Base-by-base conservation (phyloP, 2,329 filamentous ascomycete species). In the Penicillium expansum region DNA sequence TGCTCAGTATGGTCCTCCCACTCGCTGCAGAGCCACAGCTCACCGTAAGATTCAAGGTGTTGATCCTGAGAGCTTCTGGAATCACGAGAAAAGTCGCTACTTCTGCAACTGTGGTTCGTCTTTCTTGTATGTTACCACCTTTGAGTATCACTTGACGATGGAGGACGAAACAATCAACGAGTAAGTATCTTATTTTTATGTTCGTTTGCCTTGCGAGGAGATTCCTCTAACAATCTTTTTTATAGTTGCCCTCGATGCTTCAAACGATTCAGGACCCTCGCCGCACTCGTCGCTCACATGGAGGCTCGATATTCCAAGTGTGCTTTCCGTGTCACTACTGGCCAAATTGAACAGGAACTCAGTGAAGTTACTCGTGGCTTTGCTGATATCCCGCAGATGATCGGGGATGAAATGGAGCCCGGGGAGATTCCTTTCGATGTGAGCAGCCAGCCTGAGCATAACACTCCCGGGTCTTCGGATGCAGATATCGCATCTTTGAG, bases 221-320 rank as follows among this genome's bases (percentile, higher is more conserved):
- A 30, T 16, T 41, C 8, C 7, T 16, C 51, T 63, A 48, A 61
- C 49, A 5, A 35, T 10, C 13, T 33, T 3, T 11, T 3, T 3
- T 38, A 4, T 47, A 74, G 72, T 37, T 79, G 77, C 54, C 73
- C 76, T 6, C 63, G 66, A 16, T 79, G 77, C 43, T 61, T 70
- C 47, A 74, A 71, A 37, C 45, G 62, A 27, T 79, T 78, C 67
- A 71, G 71, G 27, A 70, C 67, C 11, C 70, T 67, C 0, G 58
- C 72, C 0, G 75, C 74, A 0, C 65, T 78, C 4, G 65, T 77
- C n/a, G 70, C 72, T 0, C 77, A 80, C 55, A 71, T 71, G 54
- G 77, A 79, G 59, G 70, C 70, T 1, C 62, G 65, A 2, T 74
- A 62, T 13, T 66, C 62, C 27, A 69, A 69, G 20, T 79, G 77